phyloP scores from a whole-genome alignment of 306 rosid genomes.

The Cicer cuneatum region DNA sequence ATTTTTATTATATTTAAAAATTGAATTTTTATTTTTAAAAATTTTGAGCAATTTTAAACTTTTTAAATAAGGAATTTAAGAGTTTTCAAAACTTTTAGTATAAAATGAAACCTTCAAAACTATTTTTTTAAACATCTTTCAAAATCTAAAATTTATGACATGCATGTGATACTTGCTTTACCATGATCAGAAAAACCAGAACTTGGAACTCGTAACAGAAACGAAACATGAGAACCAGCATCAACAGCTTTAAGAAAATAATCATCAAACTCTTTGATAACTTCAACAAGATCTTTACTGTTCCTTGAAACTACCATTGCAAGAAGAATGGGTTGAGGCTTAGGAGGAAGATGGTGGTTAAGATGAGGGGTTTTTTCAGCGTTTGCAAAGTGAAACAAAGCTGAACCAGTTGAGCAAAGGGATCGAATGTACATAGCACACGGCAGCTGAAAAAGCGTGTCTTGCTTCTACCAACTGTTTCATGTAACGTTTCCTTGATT shows the following conservation, averaged over 20 bases:
- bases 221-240: slow-evolving; percentile 75
- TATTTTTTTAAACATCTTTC: too few relatives aligned
- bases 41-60: too few relatives aligned
- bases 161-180: slow-evolving; percentile 63
- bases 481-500: slow-evolving; percentile 80
- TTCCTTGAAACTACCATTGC: slow-evolving; percentile 91
- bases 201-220: slow-evolving; percentile 75
- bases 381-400: slow-evolving; percentile 78
- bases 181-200: slow-evolving; percentile 61
- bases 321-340: slow-evolving; percentile 60
- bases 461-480: slow-evolving; percentile 79
- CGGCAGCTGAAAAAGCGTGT: slow-evolving; percentile 76
- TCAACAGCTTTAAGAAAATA: slow-evolving; percentile 90
- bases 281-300: slow-evolving; percentile 77
- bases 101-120: too few relatives aligned
- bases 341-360: slow-evolving; percentile 53
- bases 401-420: slow-evolving; percentile 78
- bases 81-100: too few relatives aligned
- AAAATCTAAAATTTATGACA: slow-evolving; percentile 4
- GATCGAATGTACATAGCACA: slow-evolving; percentile 82
- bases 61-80: too few relatives aligned
- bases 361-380: slow-evolving; percentile 55
- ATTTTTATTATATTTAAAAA: too few relatives aligned
- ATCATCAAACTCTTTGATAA: slow-evolving; percentile 89
- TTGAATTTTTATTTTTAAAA: too few relatives aligned